Evolutionary conservation across 2,329 filamentous ascomycete genomes (phyloP), one percentile per base, ranked within the genome.

Genomic region (Penicillium crustosum): DNA sequence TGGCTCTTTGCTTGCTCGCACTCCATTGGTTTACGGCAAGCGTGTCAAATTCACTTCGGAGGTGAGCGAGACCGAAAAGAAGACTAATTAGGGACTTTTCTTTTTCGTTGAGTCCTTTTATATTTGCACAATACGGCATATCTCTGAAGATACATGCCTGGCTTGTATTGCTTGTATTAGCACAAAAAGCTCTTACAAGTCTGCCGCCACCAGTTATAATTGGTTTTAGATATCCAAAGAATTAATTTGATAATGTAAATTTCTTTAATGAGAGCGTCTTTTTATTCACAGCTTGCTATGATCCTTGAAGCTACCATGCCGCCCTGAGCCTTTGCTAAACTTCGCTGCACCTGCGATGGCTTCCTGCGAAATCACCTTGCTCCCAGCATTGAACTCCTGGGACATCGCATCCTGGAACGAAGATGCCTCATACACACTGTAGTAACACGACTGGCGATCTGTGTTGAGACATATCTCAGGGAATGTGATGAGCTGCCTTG

Each of bases 381-480:
- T 29, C 2, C 65, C 65, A 21, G 58, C 41, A 19, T 53, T 45
- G 19, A 64, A 64, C 43, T 66, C 61, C 17, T 60, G 49, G 1
- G 51, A 47, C 47, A 66, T 55, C 6, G 82, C 83, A 64, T 85
- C 81, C 43, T 81, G 74, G 13, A 85, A 79, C 2, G 76, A 79
- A 0, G 59, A 62, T 0, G 82, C 80, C 9, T 79, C 68, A 58
- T 81, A 85, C 0, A 77, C 76, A 17, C 78, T 74, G 66, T 85
- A 79, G 58, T 84, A 83, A 36, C 75, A 77, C 10, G 73, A 79
- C 4, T 63, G 66, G 3, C 82, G 73, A 65, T 86, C 83, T 2
- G 68, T 69, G 51, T 80, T 82, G 77, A 85, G 78, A 63, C 81
- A 83, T 5, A 68, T 65, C 61, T 84, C 78, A 2, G 83, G 83